Conservation (phyloP, 164 flowering plant species). For the Liquidambar formosana region DNA sequence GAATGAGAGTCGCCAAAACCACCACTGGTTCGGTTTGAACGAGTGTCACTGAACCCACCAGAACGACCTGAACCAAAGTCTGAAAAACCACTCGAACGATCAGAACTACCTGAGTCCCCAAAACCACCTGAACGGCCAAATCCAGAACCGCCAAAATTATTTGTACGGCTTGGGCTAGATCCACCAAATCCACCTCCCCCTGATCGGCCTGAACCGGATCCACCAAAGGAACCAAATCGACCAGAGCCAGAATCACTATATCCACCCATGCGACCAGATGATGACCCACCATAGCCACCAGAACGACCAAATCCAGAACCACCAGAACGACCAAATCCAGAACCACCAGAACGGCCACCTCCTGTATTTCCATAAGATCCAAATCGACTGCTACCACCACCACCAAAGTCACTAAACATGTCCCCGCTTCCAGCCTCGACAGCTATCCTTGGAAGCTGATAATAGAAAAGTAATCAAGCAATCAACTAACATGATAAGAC, state of each 20-base stretch:
- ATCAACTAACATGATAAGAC: neutral
- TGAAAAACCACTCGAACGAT: slow-evolving; percentile 26
- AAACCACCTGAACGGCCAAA: slow-evolving; percentile 17
- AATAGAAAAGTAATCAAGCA: slow-evolving; percentile 9
- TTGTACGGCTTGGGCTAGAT: slow-evolving; percentile 12
- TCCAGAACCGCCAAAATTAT: slow-evolving; percentile 32
- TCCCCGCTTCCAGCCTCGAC: slow-evolving; percentile 42
- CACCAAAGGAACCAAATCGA: slow-evolving; percentile 36
- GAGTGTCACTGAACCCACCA: slow-evolving; percentile 34
- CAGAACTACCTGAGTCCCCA: slow-evolving; percentile 20
- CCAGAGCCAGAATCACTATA: slow-evolving; percentile 33
- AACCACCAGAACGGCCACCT: slow-evolving; percentile 21
- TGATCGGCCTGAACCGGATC: slow-evolving; percentile 23
- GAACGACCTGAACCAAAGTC: slow-evolving; percentile 23
- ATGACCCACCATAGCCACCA: slow-evolving; percentile 26
- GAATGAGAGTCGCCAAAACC: slow-evolving; percentile 27
- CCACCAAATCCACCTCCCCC: slow-evolving; percentile 28
- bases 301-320: slow-evolving; percentile 33
- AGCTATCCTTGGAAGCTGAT: slow-evolving; percentile 70
- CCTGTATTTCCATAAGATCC: slow-evolving; percentile 16
- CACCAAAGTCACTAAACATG: slow-evolving; percentile 40
- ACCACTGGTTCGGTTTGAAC: slow-evolving; percentile 17
- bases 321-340: slow-evolving; percentile 24
- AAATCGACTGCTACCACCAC: slow-evolving; percentile 17
- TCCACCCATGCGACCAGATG: slow-evolving; percentile 26